Evolutionary conservation across 164 flowering plant species (phyloP).

Genomic region (Kingdonia uniflora): DNA sequence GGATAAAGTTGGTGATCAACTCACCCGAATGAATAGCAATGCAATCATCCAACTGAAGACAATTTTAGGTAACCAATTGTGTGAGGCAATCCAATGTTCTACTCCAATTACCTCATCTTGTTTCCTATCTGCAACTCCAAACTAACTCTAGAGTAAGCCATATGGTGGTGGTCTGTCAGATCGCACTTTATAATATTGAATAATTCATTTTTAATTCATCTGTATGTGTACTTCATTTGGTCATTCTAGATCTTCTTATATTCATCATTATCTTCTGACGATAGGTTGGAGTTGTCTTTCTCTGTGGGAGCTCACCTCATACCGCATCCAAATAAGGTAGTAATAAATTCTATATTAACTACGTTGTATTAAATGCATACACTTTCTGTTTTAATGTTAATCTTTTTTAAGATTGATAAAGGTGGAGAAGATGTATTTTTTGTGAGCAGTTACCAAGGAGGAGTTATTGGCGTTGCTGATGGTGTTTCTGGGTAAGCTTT

Average conservation of each 20-base stretch:
- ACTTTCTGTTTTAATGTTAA: not conserved
- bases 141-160: too few species aligned
- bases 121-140: not conserved
- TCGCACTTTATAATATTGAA: too few species aligned
- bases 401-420: constrained; percentile 46
- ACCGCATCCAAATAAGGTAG: constrained; percentile 89
- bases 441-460: constrained; percentile 58
- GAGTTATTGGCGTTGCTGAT: constrained; percentile 84
- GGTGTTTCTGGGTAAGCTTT: constrained; percentile 82
- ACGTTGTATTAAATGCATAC: not conserved
- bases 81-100: not conserved
- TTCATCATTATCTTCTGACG: constrained; percentile 4
- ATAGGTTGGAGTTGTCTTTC: constrained; percentile 50
- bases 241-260: not conserved
- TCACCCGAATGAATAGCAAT: too few species aligned
- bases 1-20: too few species aligned
- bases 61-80: too few species aligned
- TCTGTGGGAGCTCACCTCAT: constrained; percentile 71
- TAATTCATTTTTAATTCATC: not conserved
- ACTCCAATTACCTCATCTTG: not conserved
- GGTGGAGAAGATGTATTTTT: constrained; percentile 97
- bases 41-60: too few species aligned
- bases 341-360: not conserved
- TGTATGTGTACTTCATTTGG: not conserved
- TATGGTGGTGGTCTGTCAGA: too few species aligned